Conservation (phyloP, 2,329 filamentous ascomycete species). For the Fusarium pilosicola region DNA sequence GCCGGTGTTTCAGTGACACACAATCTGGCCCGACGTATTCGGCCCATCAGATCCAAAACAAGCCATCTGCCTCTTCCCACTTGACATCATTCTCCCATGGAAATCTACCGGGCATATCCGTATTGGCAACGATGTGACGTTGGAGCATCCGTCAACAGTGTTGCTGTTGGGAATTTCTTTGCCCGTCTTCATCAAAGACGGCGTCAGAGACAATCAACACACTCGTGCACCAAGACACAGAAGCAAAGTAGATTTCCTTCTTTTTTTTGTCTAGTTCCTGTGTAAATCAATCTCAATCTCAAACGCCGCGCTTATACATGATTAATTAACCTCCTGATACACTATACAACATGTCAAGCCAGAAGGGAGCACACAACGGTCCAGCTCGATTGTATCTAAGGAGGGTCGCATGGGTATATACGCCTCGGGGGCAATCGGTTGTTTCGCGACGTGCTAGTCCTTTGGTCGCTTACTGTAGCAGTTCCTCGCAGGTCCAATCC, state of each 20-base stretch:
- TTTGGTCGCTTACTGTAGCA: constrained; percentile 67
- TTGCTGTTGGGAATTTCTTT: background rate
- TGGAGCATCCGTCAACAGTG: background rate
- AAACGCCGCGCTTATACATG: constrained; percentile 53
- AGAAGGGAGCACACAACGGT: constrained; percentile 29
- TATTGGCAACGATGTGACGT: constrained; percentile 5
- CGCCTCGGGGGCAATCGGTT: constrained; percentile 35
- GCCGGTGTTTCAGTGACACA: constrained; percentile 32
- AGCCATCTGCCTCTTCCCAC: background rate
- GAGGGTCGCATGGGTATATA: constrained; percentile 42
- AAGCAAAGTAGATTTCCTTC: constrained; percentile 36
- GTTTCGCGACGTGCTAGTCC: constrained; percentile 21
- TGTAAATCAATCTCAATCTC: constrained; percentile 44
- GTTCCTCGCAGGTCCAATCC: constrained; percentile 98
- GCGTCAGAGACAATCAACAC: constrained; percentile 14
- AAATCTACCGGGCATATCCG: background rate
- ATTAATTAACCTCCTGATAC: constrained; percentile 41
- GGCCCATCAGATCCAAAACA: constrained; percentile 8
- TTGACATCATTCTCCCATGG: constrained; percentile 24
- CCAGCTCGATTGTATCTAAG: constrained; percentile 41
- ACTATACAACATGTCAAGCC: constrained; percentile 28
- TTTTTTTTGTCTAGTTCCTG: constrained; percentile 46
- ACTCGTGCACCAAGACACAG: constrained; percentile 23
- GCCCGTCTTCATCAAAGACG: constrained; percentile 2
- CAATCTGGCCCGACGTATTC: constrained; percentile 11